Evolutionary conservation across 306 rosid genomes (phyloP), one percentile per base, ranked within the genome.

Genomic region (Trifolium fragiferum): DNA sequence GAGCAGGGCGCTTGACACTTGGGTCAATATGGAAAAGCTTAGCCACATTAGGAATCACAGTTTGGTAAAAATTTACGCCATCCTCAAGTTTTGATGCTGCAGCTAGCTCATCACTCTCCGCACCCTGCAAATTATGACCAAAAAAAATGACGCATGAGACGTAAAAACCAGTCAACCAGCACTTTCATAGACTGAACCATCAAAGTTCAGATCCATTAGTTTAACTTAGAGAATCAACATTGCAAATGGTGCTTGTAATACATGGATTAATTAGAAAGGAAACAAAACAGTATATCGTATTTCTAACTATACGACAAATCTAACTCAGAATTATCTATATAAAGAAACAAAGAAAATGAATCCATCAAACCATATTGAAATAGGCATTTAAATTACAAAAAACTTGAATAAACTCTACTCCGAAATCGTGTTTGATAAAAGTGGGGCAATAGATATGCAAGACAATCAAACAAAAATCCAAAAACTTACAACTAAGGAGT

Each of bases 71-170:
- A 80, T 80, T 92, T 78, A 95, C 91, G 73, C 85, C 93, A 76
- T 95, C 98, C 78, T 92, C 97, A 61, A 90, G 90, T 81, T 91
- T 86, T 49, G 99, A 92, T 16, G 96, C 99, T 74, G 96, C 90
- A 66, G 91, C 90, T 55, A 95, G 90, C 81, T 92, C 98, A 25
- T 90, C 93, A 76, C 96, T 92, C 79, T 95, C 99, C 25, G 88
- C 80, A 72, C 99, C 99, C 99, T 95, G 80, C 71, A 49, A 67
- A 70, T 40, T 30, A 66, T 38, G 33, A 55, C 41, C 41, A 76
- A 55, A 15, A 49, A 54, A 72, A 54, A 23, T 8, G 14, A 63
- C 37, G 47, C 63, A 70, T 68, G 64, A 55, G 11, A 44, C 66
- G 70, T 57, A 38, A 74, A 60, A 51, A 65, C 41, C 57, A 63